Evolutionary conservation across 2,329 filamentous ascomycete genomes (phyloP).

Genomic region (Pseudocercospora ulei): DNA sequence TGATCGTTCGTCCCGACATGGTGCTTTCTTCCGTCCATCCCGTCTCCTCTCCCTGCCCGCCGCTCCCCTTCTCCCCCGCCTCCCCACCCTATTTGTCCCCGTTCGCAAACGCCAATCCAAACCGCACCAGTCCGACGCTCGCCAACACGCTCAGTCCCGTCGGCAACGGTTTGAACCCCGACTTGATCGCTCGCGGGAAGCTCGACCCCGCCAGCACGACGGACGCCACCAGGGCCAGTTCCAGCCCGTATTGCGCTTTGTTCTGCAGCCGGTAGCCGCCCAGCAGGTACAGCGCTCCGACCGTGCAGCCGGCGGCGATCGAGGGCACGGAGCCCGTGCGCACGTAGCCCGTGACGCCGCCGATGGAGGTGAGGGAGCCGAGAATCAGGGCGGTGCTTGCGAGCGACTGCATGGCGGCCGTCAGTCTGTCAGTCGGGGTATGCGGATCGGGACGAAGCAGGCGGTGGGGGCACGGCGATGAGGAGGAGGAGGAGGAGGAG

Average conservation of each 20-base stretch:
- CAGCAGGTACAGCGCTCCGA: constrained; percentile 68
- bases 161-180: constrained; percentile 68
- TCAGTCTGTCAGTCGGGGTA: constrained; percentile 2
- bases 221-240: constrained; percentile 80
- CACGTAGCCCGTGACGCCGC: constrained; percentile 77
- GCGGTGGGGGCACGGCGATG: too few relatives aligned
- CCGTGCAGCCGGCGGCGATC: constrained; percentile 70
- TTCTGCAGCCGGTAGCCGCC: constrained; percentile 72
- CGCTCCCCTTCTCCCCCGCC: neutral
- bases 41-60: neutral
- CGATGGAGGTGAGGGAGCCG: constrained; percentile 70
- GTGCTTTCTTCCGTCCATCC: neutral
- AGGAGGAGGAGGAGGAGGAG: neutral
- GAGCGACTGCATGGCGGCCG: constrained; percentile 12
- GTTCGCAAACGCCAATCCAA: constrained; percentile 56
- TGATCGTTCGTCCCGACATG: neutral
- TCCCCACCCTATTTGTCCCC: constrained; percentile 13
- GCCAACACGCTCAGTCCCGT: constrained; percentile 69
- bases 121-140: constrained; percentile 65
- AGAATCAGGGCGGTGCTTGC: constrained; percentile 61
- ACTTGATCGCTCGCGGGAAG: constrained; percentile 75
- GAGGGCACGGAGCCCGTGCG: constrained; percentile 80
- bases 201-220: constrained; percentile 73
- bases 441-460: too few relatives aligned
- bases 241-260: constrained; percentile 68